Conservation (phyloP, 768 basidiomycete genomes). For the Gymnopilus dilepis region DNA sequence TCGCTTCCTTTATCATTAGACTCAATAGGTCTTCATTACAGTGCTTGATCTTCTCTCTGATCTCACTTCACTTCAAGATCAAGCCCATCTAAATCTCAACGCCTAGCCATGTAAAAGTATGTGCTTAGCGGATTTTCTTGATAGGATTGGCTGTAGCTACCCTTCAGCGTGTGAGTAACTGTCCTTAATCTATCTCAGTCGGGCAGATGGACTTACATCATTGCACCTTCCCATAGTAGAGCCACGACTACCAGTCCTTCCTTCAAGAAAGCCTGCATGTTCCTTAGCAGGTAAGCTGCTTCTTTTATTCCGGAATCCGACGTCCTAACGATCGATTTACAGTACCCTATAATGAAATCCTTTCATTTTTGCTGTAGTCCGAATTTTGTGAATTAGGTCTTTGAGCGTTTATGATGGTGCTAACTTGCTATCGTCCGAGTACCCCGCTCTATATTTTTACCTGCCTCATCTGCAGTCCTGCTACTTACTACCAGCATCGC, state of each 20-base stretch:
- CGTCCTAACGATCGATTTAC: slow-evolving; percentile 5
- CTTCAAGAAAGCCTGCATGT: slow-evolving; percentile 51
- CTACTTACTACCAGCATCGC: not conserved
- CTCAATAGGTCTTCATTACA: slow-evolving; percentile 34
- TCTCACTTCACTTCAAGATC: slow-evolving; percentile 99
- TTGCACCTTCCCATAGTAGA: slow-evolving; percentile 10
- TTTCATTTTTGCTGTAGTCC: not conserved
- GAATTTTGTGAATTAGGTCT: not conserved
- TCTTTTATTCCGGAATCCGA: not conserved
- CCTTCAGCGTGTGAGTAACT: slow-evolving; percentile 11
- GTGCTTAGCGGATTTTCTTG: slow-evolving; percentile 17
- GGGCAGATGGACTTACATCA: slow-evolving; percentile 13
- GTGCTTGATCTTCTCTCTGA: slow-evolving; percentile 98
- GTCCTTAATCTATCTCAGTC: not conserved
- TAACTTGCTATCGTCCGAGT: not conserved
- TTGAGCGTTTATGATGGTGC: not conserved
- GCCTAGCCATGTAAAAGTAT: not conserved
- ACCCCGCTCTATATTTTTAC: not conserved
- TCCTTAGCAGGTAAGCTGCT: slow-evolving; percentile 36
- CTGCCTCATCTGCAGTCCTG: not conserved
- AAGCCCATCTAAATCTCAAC: slow-evolving; percentile 80
- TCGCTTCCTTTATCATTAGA: not conserved
- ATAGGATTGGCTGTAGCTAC: slow-evolving; percentile 13
- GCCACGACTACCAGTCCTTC: slow-evolving; percentile 18
- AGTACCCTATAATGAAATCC: slow-evolving; percentile 19